These are phyloP conservation scores for Pulveroboletus sp. DNA, from an alignment of 1,284 basidiomycete species.

Conservation along the genomic window DNA sequence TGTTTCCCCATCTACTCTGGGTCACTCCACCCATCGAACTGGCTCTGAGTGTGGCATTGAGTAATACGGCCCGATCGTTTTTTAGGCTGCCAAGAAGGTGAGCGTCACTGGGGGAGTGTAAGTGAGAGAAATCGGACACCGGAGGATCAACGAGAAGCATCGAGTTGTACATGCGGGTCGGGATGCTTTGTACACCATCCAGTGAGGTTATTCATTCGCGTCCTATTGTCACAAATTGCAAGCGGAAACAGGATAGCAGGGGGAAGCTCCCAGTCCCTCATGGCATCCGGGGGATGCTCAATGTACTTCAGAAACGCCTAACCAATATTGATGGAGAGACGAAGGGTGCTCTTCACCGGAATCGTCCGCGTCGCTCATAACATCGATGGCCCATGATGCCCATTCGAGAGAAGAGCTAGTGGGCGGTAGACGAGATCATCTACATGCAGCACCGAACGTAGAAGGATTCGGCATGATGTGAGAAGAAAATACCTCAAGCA, in stretches of 20 bases:
- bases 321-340: slow-evolving; percentile 70
- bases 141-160: slow-evolving; percentile 86
- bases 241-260: slow-evolving; percentile 71
- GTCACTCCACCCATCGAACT: too few species aligned
- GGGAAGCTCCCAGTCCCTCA: slow-evolving; percentile 91
- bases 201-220: slow-evolving; percentile 6
- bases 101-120: too few species aligned
- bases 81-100: too few species aligned
- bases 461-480: background rate
- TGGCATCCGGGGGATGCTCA: slow-evolving; percentile 94
- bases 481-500: slow-evolving; percentile 41
- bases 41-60: too few species aligned
- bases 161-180: slow-evolving; percentile 67
- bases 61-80: too few species aligned
- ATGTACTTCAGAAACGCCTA: slow-evolving; percentile 91
- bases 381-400: slow-evolving; percentile 23
- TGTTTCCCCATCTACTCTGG: too few species aligned
- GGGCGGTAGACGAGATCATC: slow-evolving; percentile 55
- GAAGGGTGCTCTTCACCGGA: slow-evolving; percentile 62
- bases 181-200: background rate
- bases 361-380: slow-evolving; percentile 71
- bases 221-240: background rate
- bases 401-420: slow-evolving; percentile 57
- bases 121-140: slow-evolving; percentile 95
- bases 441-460: background rate